Base-by-base conservation (phyloP, 2,329 filamentous ascomycete genomes). In the Canariomyces notabilis region DNA sequence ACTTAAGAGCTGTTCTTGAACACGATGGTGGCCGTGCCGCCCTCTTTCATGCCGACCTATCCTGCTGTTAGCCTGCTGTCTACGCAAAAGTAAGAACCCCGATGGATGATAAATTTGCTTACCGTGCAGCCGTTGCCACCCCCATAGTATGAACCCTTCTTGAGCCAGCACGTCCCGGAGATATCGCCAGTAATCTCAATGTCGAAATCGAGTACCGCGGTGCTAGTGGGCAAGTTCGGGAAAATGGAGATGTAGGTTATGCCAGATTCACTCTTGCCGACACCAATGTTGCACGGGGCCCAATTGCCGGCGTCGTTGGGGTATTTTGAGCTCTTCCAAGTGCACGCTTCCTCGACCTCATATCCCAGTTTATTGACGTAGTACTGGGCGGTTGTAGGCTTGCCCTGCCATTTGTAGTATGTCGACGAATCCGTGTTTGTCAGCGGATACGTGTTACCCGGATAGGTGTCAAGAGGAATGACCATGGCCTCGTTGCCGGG, bases 401-500 rank as follows among this genome's bases (percentile, higher is more conserved):
- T 77, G 58, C 79, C 79, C 60, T 87, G 57, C 87, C 88, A 95
- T 51, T 74, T 69, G 74, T 89, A 97, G 74, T 91, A 95, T 41
- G 71, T 74, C 39, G 65, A 63, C 50, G 83, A 80, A 55, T 85
- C 70, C 37, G 91, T 86, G 73, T 88, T 91, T 63, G 87, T 88
- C 55, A 98, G 70, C 29, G 74, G 68, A 50, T 80, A 70, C 20
- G 69, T 76, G 39, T 68, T 60, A 49, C 86, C 86, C 42, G 85
- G 69, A 5, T 67, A 55, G 35, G 84, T 75, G 48, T 80, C 69
- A 37, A 90, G 71, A 37, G 91, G 87, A 49, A 97, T 77, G 44
- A 86, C 87, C 82, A 95, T 91, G 59, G 76, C 76, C 73, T 98
- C 93, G 49, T 82, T 89, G 62, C 89, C 91, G 52, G 93, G 93